These are phyloP conservation scores for Eucalyptus sideroxylon DNA, from an alignment of 345 rosid species.

Conservation along the genomic window DNA sequence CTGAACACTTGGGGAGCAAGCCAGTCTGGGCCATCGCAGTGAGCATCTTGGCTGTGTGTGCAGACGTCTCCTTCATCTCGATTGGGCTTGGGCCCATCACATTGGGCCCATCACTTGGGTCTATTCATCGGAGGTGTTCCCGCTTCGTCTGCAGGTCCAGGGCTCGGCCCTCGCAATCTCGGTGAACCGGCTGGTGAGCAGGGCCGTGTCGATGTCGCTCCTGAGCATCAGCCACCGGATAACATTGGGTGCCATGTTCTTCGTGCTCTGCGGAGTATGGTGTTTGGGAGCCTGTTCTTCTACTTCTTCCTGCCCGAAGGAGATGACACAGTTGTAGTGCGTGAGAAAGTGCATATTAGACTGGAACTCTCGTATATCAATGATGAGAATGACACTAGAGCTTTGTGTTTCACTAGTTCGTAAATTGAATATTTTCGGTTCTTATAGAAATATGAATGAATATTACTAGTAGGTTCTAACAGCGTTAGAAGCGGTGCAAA, in stretches of 20 bases:
- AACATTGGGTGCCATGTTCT: constrained; percentile 1
- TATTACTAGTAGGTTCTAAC: background rate
- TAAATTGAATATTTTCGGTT: background rate
- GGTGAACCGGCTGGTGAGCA: constrained; percentile 5
- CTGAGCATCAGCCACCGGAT: background rate
- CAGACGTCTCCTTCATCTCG: constrained; percentile 1
- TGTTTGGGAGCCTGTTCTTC: constrained; percentile 13
- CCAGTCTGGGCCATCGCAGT: constrained; percentile 1
- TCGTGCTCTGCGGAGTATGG: constrained; percentile 3
- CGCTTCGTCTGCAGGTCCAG: background rate
- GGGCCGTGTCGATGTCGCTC: constrained; percentile 1
- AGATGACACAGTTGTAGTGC: background rate
- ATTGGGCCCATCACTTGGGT: constrained; percentile 9
- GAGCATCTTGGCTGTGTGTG: background rate
- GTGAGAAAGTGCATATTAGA: background rate
- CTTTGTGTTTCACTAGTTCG: background rate
- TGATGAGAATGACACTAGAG: background rate
- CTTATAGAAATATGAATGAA: background rate
- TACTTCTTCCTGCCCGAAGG: constrained; percentile 11
- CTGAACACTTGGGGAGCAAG: background rate
- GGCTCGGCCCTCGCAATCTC: background rate
- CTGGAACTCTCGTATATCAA: background rate
- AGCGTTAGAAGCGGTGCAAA: too few species aligned
- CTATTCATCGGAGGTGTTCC: constrained; percentile 4
- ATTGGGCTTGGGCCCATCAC: constrained; percentile 7